A percentile compares a stretch with the other conserved stretches of the same genome.
Evolutionary conservation across 768 basidiomycete genomes (phyloP).

Genomic region (Naganishia onofrii): DNA sequence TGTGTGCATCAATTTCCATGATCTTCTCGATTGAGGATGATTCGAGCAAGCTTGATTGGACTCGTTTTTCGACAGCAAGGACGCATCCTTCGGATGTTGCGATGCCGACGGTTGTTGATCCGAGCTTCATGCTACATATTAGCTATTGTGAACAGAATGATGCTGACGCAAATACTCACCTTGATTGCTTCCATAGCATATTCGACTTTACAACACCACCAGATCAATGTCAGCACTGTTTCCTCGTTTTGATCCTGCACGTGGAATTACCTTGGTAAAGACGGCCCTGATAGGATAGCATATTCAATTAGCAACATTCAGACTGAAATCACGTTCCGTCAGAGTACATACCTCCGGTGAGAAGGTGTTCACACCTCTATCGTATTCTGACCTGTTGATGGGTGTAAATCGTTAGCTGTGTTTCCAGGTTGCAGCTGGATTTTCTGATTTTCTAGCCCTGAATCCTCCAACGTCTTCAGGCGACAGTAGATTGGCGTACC

Average conservation of each 20-base stretch:
- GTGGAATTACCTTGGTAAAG: constrained; percentile 79
- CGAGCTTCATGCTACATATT: constrained; percentile 62
- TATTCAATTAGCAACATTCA: not conserved
- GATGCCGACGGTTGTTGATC: constrained; percentile 95
- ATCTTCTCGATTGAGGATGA: constrained; percentile 97
- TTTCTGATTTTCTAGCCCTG: not conserved
- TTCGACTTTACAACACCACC: constrained; percentile 65
- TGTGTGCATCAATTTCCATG: constrained; percentile 96
- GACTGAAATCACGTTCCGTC: not conserved
- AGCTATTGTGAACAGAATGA: constrained; percentile 6
- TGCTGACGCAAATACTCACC: constrained; percentile 57
- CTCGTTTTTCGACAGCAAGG: constrained; percentile 96
- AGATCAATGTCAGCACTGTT: not conserved
- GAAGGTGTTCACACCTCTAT: constrained; percentile 98
- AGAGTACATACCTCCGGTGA: constrained; percentile 64
- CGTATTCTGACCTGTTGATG: constrained; percentile 54
- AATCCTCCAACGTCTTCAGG: not conserved
- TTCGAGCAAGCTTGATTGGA: constrained; percentile 92
- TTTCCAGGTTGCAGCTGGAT: not conserved
- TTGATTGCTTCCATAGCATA: constrained; percentile 99
- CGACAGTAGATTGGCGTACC: not conserved
- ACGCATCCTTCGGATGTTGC: constrained; percentile 84
- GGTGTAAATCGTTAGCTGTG: not conserved
- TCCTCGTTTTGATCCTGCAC: not conserved
- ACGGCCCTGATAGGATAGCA: constrained; percentile 63